Evolutionary conservation across 768 basidiomycete species (phyloP).

Genomic region (Pulveroboletus ravenelii): DNA sequence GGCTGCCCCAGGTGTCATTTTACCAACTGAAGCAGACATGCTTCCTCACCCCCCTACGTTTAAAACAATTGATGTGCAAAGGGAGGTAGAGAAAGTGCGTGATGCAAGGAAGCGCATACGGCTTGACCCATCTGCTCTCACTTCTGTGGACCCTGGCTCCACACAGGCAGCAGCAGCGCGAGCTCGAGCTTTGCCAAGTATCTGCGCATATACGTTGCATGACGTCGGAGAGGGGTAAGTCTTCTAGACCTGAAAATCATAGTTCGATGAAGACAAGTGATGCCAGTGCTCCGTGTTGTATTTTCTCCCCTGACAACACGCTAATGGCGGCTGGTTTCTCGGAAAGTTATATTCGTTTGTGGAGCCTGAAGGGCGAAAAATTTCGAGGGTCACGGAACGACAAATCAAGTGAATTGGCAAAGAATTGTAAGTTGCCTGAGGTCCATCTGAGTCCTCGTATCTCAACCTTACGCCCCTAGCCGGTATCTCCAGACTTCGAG

Average conservation of each 20-base stretch:
- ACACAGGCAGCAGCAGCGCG: constrained; percentile 51
- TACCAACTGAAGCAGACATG: constrained; percentile 68
- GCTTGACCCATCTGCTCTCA: constrained; percentile 68
- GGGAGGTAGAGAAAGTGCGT: constrained; percentile 84
- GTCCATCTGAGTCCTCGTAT: neutral
- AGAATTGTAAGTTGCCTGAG: constrained; percentile 53
- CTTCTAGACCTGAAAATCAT: neutral
- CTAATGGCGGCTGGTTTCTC: constrained; percentile 93
- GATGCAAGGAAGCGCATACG: constrained; percentile 92
- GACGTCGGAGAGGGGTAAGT: constrained; percentile 92
- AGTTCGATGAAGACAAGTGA: constrained; percentile 9
- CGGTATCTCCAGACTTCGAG: constrained; percentile 54
- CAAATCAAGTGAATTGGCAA: constrained; percentile 58
- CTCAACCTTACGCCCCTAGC: constrained; percentile 35
- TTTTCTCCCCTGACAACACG: constrained; percentile 88
- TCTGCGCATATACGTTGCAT: constrained; percentile 93
- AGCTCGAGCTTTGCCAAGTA: constrained; percentile 77
- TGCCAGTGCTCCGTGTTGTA: constrained; percentile 72
- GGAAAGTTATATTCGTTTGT: constrained; percentile 91
- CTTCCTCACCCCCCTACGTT: constrained; percentile 80
- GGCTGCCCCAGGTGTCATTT: constrained; percentile 48
- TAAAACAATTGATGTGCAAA: constrained; percentile 79
- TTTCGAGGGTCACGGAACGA: constrained; percentile 74
- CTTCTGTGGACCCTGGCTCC: constrained; percentile 52
- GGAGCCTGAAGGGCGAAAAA: constrained; percentile 92